A percentile compares a stretch with the other conserved stretches of the same genome.
Conservation (phyloP, 1,139 yeast species). For the Yamadazyma songkhlaensis region DNA sequence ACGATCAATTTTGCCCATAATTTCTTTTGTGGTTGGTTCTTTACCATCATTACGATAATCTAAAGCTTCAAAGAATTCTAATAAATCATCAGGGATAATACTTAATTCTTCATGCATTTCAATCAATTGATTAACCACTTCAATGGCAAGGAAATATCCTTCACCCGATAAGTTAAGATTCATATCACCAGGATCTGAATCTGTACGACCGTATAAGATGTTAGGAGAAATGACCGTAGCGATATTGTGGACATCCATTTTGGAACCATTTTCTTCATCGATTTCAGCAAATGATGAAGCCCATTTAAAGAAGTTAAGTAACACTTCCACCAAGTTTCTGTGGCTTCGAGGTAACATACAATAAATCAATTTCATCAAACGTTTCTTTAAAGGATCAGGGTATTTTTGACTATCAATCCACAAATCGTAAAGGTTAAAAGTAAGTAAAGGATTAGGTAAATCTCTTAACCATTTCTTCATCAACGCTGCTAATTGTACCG, state of each 20-base stretch:
- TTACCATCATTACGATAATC: constrained; percentile 11
- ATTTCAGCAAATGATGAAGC: constrained; percentile 92
- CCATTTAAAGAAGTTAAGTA: constrained; percentile 88
- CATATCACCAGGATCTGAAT: constrained; percentile 25
- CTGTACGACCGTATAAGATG: constrained; percentile 53
- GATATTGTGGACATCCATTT: constrained; percentile 93
- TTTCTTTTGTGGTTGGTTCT: constrained; percentile 30
- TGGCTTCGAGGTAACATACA: constrained; percentile 80
- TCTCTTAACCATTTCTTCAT: constrained; percentile 90
- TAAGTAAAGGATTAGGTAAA: constrained; percentile 86
- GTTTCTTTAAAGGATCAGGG: constrained; percentile 46
- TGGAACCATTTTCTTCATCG: constrained; percentile 85
- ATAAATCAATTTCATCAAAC: constrained; percentile 67
- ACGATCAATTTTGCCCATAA: constrained; percentile 32
- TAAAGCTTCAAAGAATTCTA: constrained; percentile 36
- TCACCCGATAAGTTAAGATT: constrained; percentile 48
- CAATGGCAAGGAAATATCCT: constrained; percentile 84
- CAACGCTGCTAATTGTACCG: constrained; percentile 91
- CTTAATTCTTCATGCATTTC: constrained; percentile 81
- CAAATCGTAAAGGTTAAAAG: constrained; percentile 69
- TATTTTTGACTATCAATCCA: constrained; percentile 78
- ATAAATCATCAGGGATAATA: constrained; percentile 63
- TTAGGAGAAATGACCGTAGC: constrained; percentile 97
- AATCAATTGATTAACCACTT: constrained; percentile 82
- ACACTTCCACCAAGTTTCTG: constrained; percentile 83